Evolutionary conservation across 345 rosid species (phyloP), one percentile per base, ranked within the genome.

Genomic region (Streptanthus diversifolius): DNA sequence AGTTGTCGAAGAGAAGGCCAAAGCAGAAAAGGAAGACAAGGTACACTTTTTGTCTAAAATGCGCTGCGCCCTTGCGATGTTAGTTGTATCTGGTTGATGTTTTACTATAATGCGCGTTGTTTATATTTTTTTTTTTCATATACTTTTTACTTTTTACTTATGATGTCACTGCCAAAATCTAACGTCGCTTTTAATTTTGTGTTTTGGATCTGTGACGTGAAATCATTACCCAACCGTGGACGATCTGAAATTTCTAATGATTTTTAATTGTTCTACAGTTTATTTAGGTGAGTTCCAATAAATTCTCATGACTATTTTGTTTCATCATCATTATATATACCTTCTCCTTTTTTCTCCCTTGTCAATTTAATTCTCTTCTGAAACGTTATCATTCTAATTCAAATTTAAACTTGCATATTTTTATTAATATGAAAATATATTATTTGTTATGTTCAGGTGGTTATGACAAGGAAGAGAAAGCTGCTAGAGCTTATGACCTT

Each of bases 1-100:
- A 91, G 97, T 69, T 89, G 96, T 75, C 81, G 91, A 82, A 87
- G 97, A 72, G 96, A 89, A 87, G 97, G 97, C 21, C 96, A 91
- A 53, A 86, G 93, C 43, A 87, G 97, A 70, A 89, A 89, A 74
- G 97, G 97, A 59, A 85, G 97, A 72, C 97, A 91, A 89, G 97
- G 97, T 91, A 82, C 54, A 10, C 4, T 14, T 18, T 18, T 64
- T 24, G 21, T 36, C 76, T 75, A 75, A 52, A 71, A 33, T 76
- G 77, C 82, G 71, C 73, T 14, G 4, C 0, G 2, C n/a, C n/a
- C 5, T 21, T 51, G 52, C 8, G 63, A n/a, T 4, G 9, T 61
- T 68, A 61, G 21, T 2, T 7, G 9, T 15, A 3, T 49, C 30
- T 3, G 11, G 18, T 51, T 18, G 29, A 44, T 85, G 43, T 70